Conservation (phyloP, 1,284 basidiomycete genomes). For the Schizophyllum amplum region DNA sequence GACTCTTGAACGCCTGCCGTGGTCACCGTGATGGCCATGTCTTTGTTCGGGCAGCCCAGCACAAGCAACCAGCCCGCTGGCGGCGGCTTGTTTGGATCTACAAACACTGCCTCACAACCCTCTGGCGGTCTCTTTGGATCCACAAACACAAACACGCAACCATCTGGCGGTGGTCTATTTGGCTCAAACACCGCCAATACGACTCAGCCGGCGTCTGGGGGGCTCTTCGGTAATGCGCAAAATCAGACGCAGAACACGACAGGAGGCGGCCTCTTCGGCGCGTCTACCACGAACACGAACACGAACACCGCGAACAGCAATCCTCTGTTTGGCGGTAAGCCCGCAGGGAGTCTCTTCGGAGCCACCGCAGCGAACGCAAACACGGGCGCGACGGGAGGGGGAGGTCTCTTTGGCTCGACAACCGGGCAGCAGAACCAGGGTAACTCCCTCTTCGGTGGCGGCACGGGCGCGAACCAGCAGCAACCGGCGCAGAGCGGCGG, state of each 20-base stretch:
- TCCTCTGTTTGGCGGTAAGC: neutral
- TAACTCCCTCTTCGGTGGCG: slow-evolving; percentile 10
- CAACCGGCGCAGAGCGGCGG: slow-evolving; percentile 7
- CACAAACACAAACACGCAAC: slow-evolving; percentile 11
- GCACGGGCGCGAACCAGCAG: slow-evolving; percentile 1
- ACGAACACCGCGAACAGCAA: neutral
- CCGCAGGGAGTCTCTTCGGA: neutral
- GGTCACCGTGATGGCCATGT: neutral
- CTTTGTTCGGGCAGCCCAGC: slow-evolving; percentile 2
- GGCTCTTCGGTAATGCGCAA: slow-evolving; percentile 10
- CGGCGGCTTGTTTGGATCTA: slow-evolving; percentile 16
- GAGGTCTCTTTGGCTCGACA: slow-evolving; percentile 20
- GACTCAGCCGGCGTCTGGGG: slow-evolving; percentile 6
- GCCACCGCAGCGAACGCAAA: neutral
- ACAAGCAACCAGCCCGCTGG: slow-evolving; percentile 14
- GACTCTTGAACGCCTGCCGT: neutral
- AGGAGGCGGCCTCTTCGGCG: neutral
- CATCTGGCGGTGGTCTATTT: slow-evolving; percentile 18
- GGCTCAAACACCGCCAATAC: slow-evolving; percentile 13
- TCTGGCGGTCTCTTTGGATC: slow-evolving; percentile 15
- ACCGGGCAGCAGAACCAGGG: neutral
- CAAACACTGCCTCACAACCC: slow-evolving; percentile 6
- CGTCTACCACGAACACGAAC: neutral
- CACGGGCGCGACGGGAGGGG: neutral
- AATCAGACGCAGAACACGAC: slow-evolving; percentile 4